Conservation (phyloP, 1,284 basidiomycete species). For the Malassezia cuniculi region DNA sequence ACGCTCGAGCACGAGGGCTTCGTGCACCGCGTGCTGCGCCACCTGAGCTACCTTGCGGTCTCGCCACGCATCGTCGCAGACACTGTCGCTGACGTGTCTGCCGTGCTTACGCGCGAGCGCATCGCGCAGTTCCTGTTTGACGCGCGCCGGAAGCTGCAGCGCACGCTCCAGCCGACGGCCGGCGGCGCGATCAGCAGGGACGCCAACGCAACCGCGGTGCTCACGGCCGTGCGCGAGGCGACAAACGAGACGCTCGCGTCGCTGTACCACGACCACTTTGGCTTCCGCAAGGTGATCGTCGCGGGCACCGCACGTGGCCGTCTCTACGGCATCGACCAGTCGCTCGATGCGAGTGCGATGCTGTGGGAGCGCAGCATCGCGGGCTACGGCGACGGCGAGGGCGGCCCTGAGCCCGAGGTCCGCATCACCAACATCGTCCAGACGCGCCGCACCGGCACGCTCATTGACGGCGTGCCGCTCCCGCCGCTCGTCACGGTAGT, state of each 20-base stretch:
- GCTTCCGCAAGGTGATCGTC: slow-evolving; percentile 72
- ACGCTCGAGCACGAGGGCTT: slow-evolving; percentile 51
- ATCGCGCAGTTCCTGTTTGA: not conserved
- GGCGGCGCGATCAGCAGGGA: not conserved
- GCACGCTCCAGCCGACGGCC: not conserved
- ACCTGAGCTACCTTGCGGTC: slow-evolving; percentile 27
- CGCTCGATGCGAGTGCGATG: slow-evolving; percentile 49
- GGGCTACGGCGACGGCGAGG: slow-evolving; percentile 37
- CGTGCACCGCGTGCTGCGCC: slow-evolving; percentile 42
- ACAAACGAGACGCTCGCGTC: slow-evolving; percentile 16
- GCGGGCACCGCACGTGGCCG: slow-evolving; percentile 62
- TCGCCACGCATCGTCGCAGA: no score
- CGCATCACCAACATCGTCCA: slow-evolving; percentile 28
- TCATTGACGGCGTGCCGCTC: slow-evolving; percentile 14
- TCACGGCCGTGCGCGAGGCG: slow-evolving; percentile 21
- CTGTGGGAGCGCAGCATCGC: slow-evolving; percentile 41
- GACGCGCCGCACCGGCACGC: slow-evolving; percentile 26
- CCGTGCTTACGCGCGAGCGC: no score
- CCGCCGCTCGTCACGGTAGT: slow-evolving; percentile 28
- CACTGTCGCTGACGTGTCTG: no score
- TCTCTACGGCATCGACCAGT: slow-evolving; percentile 67
- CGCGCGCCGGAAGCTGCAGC: not conserved
- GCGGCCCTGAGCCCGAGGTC: slow-evolving; percentile 23
- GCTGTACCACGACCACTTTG: slow-evolving; percentile 57
- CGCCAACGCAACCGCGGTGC: slow-evolving; percentile 7